Base-by-base conservation (phyloP, 176 grass and related monocot species). In the Eremochloa ophiuroides region DNA sequence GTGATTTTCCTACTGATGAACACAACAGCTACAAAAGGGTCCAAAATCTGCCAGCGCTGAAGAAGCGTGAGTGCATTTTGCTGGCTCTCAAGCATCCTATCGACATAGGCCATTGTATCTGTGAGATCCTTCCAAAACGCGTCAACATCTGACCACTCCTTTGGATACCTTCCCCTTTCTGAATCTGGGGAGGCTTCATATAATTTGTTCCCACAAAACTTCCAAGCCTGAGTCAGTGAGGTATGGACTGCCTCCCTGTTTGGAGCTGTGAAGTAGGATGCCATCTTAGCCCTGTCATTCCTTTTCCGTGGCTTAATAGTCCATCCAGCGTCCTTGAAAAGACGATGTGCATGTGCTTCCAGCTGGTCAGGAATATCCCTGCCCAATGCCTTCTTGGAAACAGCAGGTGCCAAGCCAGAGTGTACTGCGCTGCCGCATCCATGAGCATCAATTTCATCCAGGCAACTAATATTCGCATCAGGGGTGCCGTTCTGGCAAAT, bases 291-390 rank as follows among this genome's bases (percentile, higher is more conserved):
- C 69, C 93, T 87, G 82, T 99, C 96, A 27, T 92, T 99, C 80
- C 93, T 91, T 50, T 89, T 92, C n/a, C 96, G 91, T 47, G 96
- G 93, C 69, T 89, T 92, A 66, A 99, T 95, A 62, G 79, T 87
- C 96, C 96, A 99, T 62, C 96, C 96, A 44, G 93, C 85, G 82
- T 99, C 96, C 72, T 73, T 93, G 62, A 99, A 92, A 75, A 99
- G 88, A 50, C 66, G 61, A 50, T 95, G 87, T 4, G 93, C 93
- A 70, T 99, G 87, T 12, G 62, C 87, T 74, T 90, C 88, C 47
- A 99, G 67, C 63, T 82, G 93, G 50, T 99, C 96, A 33, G 96
- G 93, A 53, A 99, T 89, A 62, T 95, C 96, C 82, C 89, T 95
- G 84, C 88, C 93, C 56, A 93, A 31, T 10, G 80, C 48, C 73